These are phyloP conservation scores for Alternaria sp. DNA, from an alignment of 2,329 filamentous ascomycete genomes.

Conservation along the genomic window DNA sequence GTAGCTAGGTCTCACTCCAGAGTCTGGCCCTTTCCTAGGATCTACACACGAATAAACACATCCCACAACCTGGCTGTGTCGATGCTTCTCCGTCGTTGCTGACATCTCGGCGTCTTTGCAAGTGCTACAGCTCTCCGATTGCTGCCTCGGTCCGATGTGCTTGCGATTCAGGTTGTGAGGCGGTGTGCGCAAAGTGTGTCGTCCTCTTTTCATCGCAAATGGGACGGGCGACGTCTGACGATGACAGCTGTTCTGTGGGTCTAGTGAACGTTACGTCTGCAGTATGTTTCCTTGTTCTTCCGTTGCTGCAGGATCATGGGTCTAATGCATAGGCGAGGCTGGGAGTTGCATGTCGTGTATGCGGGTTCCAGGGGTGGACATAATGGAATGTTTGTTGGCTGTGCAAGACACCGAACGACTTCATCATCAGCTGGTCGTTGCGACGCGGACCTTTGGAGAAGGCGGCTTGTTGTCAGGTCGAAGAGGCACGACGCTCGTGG, in stretches of 20 bases:
- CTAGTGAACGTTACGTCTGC: not conserved
- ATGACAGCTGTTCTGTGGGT: not conserved
- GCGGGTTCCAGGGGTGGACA: slow-evolving; percentile 15
- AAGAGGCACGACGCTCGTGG: not conserved
- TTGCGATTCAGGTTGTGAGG: slow-evolving; percentile 1
- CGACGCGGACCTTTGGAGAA: not conserved
- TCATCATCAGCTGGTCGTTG: not conserved
- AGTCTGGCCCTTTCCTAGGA: not conserved
- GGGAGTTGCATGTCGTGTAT: slow-evolving; percentile 8
- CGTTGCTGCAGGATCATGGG: not conserved
- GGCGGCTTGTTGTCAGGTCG: not conserved
- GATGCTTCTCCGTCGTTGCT: not conserved
- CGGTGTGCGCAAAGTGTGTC: not conserved
- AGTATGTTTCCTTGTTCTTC: not conserved
- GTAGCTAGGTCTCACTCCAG: not conserved
- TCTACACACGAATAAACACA: not conserved
- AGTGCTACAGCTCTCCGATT: not conserved
- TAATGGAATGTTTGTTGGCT: slow-evolving; percentile 1
- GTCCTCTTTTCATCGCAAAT: not conserved
- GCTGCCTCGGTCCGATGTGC: not conserved
- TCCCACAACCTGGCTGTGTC: not conserved
- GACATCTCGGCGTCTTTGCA: not conserved
- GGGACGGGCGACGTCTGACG: not conserved
- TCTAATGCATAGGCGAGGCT: slow-evolving; percentile 11
- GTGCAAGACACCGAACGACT: not conserved